phyloP scores from a whole-genome alignment of 1,139 yeast species.

The Suhomyces bolitotheri region DNA sequence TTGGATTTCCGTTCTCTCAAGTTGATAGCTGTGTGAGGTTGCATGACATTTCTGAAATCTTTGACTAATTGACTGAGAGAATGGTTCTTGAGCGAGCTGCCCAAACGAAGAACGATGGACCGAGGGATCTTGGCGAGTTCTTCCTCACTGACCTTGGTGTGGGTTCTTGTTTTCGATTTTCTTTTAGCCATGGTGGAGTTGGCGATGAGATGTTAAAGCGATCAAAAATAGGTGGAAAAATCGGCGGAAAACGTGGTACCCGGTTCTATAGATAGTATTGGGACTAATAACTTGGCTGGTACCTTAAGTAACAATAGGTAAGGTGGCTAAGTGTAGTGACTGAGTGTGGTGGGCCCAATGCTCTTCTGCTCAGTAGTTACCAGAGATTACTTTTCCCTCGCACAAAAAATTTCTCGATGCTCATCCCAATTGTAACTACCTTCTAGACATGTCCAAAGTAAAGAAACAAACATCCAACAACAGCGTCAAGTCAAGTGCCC shows the following conservation, averaged over 20 bases:
- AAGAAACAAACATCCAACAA: slow-evolving; percentile 10
- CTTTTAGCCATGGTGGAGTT: slow-evolving; percentile 39
- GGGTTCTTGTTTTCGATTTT: slow-evolving; percentile 80
- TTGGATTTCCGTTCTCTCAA: slow-evolving; percentile 85
- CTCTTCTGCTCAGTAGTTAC: too few relatives aligned
- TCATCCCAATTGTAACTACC: neutral
- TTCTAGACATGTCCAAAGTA: slow-evolving; percentile 17
- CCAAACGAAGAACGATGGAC: slow-evolving; percentile 90
- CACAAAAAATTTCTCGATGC: slow-evolving; percentile 5
- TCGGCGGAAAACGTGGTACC: too few relatives aligned
- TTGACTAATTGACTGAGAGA: slow-evolving; percentile 79
- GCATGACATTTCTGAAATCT: slow-evolving; percentile 89
- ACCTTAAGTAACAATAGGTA: too few relatives aligned
- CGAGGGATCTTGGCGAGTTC: slow-evolving; percentile 76
- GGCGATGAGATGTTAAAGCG: too few relatives aligned
- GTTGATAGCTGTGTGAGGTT: slow-evolving; percentile 93
- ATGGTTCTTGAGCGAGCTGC: slow-evolving; percentile 75
- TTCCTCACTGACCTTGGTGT: slow-evolving; percentile 64
- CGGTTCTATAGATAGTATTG: too few relatives aligned
- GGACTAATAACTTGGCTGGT: too few relatives aligned
- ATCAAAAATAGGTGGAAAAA: too few relatives aligned
- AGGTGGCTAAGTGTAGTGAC: too few relatives aligned
- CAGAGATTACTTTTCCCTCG: slow-evolving; percentile 1
- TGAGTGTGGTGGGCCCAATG: too few relatives aligned
- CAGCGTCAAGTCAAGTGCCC: slow-evolving; percentile 19